These are phyloP conservation scores for Neodidymelliopsis sp. DNA, from an alignment of 2,329 filamentous ascomycete species.

Conservation along the genomic window DNA sequence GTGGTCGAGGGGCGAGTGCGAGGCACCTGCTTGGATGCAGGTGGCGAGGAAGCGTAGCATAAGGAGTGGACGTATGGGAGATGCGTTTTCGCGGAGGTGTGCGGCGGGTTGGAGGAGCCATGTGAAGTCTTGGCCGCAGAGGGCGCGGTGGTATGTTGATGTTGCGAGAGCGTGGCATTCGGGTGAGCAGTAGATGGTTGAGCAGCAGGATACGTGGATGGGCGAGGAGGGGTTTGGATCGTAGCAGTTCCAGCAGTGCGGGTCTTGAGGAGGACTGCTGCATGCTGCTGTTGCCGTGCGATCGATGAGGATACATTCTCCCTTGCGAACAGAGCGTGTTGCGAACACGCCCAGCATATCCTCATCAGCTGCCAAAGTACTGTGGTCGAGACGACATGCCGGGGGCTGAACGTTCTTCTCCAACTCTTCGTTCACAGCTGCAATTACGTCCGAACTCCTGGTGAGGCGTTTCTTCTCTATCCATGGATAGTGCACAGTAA, in stretches of 20 bases:
- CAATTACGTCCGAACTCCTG: slow-evolving; percentile 11
- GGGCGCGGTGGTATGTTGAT: slow-evolving; percentile 32
- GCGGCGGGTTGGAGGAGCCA: slow-evolving; percentile 27
- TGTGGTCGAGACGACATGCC: slow-evolving; percentile 6
- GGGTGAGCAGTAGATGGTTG: slow-evolving; percentile 32
- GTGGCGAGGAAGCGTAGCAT: slow-evolving; percentile 38
- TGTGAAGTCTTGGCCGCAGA: slow-evolving; percentile 40
- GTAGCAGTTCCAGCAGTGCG: slow-evolving; percentile 32
- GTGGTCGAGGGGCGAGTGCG: slow-evolving; percentile 31
- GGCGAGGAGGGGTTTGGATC: slow-evolving; percentile 20
- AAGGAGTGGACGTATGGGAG: slow-evolving; percentile 35
- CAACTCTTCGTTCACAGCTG: slow-evolving; percentile 6
- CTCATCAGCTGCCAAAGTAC: slow-evolving; percentile 5
- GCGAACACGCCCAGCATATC: slow-evolving; percentile 23
- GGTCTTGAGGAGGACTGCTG: slow-evolving; percentile 24
- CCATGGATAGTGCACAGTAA: slow-evolving; percentile 26
- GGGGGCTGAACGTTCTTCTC: not conserved
- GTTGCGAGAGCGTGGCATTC: slow-evolving; percentile 33
- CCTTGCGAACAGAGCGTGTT: slow-evolving; percentile 7
- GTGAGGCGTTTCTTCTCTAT: slow-evolving; percentile 11
- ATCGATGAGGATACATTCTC: slow-evolving; percentile 26
- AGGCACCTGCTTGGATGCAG: slow-evolving; percentile 28
- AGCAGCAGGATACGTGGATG: slow-evolving; percentile 28
- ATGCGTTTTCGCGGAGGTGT: slow-evolving; percentile 24
- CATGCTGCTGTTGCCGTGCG: slow-evolving; percentile 18